Percentiles rank a stretch among this genome's conserved stretches.
These are phyloP conservation scores for Fraxinus cuspidata DNA, from an alignment of 257 asterid species.

Conservation along the genomic window DNA sequence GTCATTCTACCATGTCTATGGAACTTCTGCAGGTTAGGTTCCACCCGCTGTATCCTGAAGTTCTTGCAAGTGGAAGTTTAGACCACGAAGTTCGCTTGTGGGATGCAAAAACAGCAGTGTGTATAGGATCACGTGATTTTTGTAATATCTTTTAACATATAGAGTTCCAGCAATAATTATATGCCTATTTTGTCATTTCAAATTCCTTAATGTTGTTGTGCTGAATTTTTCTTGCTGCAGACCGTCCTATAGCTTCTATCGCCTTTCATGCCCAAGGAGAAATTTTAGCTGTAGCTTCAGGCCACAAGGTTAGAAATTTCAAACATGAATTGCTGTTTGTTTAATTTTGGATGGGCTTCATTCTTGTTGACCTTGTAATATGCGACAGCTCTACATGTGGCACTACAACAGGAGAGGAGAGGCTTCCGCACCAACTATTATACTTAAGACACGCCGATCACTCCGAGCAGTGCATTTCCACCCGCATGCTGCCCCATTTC, in stretches of 20 bases:
- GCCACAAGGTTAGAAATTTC: conserved; percentile 80
- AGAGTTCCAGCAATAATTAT: not conserved
- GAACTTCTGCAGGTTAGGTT: conserved; percentile 75
- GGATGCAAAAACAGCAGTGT: conserved; percentile 85
- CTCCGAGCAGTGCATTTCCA: conserved; percentile 98
- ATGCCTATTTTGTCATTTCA: conserved; percentile 10
- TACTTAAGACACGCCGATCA: conserved; percentile 93
- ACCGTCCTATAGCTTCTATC: conserved; percentile 94
- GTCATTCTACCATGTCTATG: conserved; percentile 27
- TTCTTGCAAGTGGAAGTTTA: conserved; percentile 96
- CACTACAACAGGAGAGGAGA: conserved; percentile 83
- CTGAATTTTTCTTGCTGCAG: conserved; percentile 43
- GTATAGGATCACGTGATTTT: conserved; percentile 90
- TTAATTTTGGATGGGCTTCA: conserved; percentile 15
- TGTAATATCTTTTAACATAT: conserved; percentile 51
- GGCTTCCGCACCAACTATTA: conserved; percentile 72
- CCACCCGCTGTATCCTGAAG: conserved; percentile 82
- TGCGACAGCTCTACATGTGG: conserved; percentile 87
- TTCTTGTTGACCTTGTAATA: conserved; percentile 34
- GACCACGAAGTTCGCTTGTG: conserved; percentile 96
- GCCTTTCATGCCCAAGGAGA: conserved; percentile 98
- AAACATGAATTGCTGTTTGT: conserved; percentile 12
- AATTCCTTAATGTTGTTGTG: conserved; percentile 18
- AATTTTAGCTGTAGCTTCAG: conserved; percentile 93
- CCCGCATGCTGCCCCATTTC: conserved; percentile 93